Base-by-base conservation (phyloP, 2,329 filamentous ascomycete genomes). In the Botrytis paeoniae region DNA sequence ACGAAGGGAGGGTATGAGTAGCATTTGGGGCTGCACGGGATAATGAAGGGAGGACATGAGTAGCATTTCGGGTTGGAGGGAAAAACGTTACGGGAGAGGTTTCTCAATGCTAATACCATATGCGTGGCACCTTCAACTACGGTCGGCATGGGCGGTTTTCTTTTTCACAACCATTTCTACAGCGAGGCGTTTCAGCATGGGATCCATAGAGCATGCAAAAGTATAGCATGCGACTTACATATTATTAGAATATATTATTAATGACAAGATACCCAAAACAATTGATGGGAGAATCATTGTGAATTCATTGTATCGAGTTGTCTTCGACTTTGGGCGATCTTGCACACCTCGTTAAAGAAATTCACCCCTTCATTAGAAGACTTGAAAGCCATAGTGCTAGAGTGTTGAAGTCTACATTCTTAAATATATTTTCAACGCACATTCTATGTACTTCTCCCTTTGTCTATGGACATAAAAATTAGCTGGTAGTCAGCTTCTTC, bases 11-110 rank as follows among this genome's bases (percentile, higher is more conserved):
- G 25, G 7, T 29, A 29, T 2, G 0, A 14, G 7, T 18, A 16
- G 32, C 20, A n/a, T 39, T 4, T 61, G 3, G 35, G 29, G 12
- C 43, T 45, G 1, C 45, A 48, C 1, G n/a, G 32, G 39, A 29
- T 18, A 12, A 29, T n/a, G n/a, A 29, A 29, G 16, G 8, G 7
- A 18, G 5, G 35, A 16, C 7, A 29, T 0, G 0, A 16, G 8
- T 62, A 9, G 6, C 32, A 18, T 41, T 16, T 62, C 14, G 22
- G 18, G 4, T n/a, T 14, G 25, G 12, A 16, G 18, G 22, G 37
- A 10, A 35, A n/a, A 14, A 39, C 18, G 25, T 41, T 29, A 25
- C 25, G 6, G 9, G 32, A 16, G 8, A n/a, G 51, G 18, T 16
- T 25, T 25, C 10, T 16, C 10, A 54, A n/a, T 12, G n/a, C 22